Evolutionary conservation across 768 basidiomycete genomes (phyloP).

Genomic region (Trametes gibbosa): DNA sequence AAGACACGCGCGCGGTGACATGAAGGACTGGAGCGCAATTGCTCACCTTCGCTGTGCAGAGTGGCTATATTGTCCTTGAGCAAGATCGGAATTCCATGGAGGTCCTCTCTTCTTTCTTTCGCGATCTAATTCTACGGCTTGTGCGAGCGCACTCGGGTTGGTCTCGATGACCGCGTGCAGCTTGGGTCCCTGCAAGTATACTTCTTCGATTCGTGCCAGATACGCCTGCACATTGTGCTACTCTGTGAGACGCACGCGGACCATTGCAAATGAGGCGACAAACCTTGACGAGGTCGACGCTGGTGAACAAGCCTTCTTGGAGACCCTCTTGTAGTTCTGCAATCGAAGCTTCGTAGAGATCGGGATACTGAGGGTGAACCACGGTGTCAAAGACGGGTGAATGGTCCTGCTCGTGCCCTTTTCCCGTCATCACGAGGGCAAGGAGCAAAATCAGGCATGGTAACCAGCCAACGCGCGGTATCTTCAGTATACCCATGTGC

Average conservation of each 20-base stretch:
- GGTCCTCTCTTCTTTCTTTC: constrained; percentile 19
- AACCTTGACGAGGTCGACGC: constrained; percentile 63
- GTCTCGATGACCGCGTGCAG: constrained; percentile 59
- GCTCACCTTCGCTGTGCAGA: constrained; percentile 31
- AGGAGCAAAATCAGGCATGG: neutral
- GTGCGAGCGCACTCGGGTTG: constrained; percentile 49
- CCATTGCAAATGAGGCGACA: neutral
- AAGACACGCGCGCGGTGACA: too few species aligned
- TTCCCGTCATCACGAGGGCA: neutral
- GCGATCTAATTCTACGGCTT: constrained; percentile 41
- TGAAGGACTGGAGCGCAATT: too few species aligned
- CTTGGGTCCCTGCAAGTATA: constrained; percentile 55
- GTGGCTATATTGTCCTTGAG: constrained; percentile 40
- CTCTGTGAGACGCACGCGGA: neutral
- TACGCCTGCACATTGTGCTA: constrained; percentile 45
- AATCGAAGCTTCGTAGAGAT: constrained; percentile 61
- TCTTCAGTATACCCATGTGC: neutral
- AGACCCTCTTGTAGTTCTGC: constrained; percentile 50
- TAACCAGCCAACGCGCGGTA: neutral
- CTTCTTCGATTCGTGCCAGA: constrained; percentile 63
- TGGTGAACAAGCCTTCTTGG: constrained; percentile 48
- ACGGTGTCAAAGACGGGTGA: neutral
- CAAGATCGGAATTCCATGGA: constrained; percentile 38
- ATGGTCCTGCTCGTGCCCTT: neutral
- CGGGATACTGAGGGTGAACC: constrained; percentile 33